Evolutionary conservation across 176 grass and related monocot genomes (phyloP).

Genomic region (Lolium multiflorum): DNA sequence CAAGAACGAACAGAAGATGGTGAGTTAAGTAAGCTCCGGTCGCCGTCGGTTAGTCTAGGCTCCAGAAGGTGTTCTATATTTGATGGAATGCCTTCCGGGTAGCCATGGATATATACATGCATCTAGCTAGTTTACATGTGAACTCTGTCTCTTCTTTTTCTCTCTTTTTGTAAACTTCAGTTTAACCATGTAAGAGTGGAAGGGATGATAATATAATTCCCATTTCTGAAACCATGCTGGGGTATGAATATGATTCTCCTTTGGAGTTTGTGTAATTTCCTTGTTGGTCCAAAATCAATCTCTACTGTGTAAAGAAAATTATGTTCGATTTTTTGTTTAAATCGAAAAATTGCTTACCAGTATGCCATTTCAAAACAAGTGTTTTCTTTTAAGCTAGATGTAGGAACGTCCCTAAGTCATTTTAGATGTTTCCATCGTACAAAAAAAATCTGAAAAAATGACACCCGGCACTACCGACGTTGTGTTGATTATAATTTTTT

Average conservation of each 20-base stretch:
- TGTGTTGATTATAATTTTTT: too few species aligned
- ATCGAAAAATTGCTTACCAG: background rate
- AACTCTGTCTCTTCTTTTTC: background rate
- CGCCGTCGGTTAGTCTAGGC: background rate
- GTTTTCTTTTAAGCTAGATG: background rate
- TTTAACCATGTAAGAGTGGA: constrained; percentile 13
- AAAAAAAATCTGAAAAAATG: too few species aligned
- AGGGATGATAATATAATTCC: constrained; percentile 7
- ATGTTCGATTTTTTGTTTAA: background rate
- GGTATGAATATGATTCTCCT: background rate
- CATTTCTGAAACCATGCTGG: background rate
- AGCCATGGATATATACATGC: constrained; percentile 1
- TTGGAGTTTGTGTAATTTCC: background rate
- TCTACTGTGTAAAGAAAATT: background rate
- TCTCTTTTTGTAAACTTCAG: constrained; percentile 1
- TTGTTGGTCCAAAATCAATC: background rate
- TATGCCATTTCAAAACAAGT: background rate
- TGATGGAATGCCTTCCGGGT: constrained; percentile 45
- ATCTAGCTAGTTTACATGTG: background rate
- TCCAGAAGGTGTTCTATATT: constrained; percentile 47
- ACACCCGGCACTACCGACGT: too few species aligned
- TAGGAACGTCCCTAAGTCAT: background rate
- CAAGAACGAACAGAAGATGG: constrained; percentile 47
- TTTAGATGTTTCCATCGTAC: too few species aligned
- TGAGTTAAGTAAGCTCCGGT: background rate